phyloP scores from a whole-genome alignment of 345 rosid species.

The Citrus unshiu region DNA sequence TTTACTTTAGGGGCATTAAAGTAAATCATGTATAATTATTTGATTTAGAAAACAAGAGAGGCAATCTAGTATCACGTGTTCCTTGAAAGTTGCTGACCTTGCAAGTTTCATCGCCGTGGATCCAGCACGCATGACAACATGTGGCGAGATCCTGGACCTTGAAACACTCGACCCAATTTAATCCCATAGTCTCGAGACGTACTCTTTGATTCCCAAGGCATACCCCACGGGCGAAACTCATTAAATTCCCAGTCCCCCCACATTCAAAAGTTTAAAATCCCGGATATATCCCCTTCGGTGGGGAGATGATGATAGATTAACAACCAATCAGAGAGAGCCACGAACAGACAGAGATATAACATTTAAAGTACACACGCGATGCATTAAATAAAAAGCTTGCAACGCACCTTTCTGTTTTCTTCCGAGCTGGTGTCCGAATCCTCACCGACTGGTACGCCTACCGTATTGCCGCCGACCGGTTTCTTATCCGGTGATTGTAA shows the following conservation, averaged over 20 bases:
- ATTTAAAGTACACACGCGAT: conserved; percentile 6
- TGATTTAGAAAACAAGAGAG: background rate
- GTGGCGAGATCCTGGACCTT: conserved; percentile 34
- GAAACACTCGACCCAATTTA: conserved; percentile 18
- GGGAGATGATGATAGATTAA: background rate
- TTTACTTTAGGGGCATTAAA: too few relatives aligned
- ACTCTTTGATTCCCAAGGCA: conserved; percentile 23
- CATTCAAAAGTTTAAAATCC: background rate
- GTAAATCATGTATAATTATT: too few relatives aligned
- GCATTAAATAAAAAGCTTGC: conserved; percentile 4
- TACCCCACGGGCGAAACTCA: conserved; percentile 35
- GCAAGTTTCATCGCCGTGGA: conserved; percentile 44
- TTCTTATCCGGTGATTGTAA: background rate
- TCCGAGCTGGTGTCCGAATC: conserved; percentile 10
- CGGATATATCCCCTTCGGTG: background rate
- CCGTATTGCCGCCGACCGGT: conserved; percentile 24
- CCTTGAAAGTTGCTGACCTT: conserved; percentile 10
- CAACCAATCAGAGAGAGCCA: conserved; percentile 19
- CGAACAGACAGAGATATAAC: conserved; percentile 6
- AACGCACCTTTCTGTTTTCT: conserved; percentile 41
- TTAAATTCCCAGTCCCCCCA: conserved; percentile 9
- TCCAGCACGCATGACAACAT: conserved; percentile 28
- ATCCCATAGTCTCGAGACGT: conserved; percentile 12
- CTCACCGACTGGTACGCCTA: conserved; percentile 41
- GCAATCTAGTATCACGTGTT: conserved; percentile 8